Evolutionary conservation across 768 basidiomycete genomes (phyloP).

Genomic region (Suillus tomentosus): DNA sequence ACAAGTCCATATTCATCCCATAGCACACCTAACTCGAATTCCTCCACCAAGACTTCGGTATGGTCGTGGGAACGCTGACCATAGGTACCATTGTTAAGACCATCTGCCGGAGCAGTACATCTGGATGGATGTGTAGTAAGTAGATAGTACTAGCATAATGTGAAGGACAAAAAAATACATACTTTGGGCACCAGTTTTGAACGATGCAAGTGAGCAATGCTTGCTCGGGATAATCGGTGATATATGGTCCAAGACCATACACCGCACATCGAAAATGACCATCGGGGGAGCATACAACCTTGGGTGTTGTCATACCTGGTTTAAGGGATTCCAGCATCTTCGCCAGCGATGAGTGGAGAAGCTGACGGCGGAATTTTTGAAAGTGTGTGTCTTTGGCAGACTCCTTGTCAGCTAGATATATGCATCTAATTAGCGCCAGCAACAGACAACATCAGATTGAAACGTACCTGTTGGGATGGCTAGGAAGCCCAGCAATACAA

Average conservation of each 20-base stretch:
- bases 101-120: not conserved
- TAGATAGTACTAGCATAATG: too few species aligned
- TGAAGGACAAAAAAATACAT: too few species aligned
- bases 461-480: too few species aligned
- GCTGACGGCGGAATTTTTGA: too few species aligned
- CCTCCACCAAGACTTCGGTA: not conserved
- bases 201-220: too few species aligned
- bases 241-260: too few species aligned
- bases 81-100: not conserved
- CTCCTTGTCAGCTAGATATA: not conserved
- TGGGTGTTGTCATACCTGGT: not conserved
- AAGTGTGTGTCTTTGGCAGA: not conserved
- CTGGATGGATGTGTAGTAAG: not conserved
- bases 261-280: too few species aligned
- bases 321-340: not conserved
- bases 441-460: too few species aligned
- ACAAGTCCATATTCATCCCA: slow-evolving; percentile 39
- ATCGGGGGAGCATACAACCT: too few species aligned
- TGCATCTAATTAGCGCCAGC: not conserved
- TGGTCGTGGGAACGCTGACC: not conserved
- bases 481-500: too few species aligned
- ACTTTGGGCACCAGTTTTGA: too few species aligned
- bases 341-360: not conserved
- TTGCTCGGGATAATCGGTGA: too few species aligned
- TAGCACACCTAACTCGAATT: not conserved